Evolutionary conservation across 2,329 filamentous ascomycete species (phyloP).

Genomic region (Colletotrichum sidae): DNA sequence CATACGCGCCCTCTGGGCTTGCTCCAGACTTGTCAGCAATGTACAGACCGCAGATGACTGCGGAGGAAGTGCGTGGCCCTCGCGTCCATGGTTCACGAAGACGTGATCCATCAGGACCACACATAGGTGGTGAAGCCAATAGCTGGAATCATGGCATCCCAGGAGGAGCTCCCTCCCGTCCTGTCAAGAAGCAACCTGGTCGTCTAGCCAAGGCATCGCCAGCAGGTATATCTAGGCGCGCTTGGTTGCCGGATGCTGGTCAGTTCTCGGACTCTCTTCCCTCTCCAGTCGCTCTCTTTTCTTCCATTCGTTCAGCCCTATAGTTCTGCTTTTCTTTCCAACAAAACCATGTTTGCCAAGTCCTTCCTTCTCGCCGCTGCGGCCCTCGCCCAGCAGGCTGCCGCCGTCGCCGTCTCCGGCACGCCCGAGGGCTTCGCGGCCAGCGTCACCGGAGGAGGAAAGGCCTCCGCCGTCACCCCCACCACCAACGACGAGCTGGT

Average conservation of each 20-base stretch:
- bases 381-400: constrained; percentile 34
- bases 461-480: constrained; percentile 64
- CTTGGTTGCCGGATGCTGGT: neutral
- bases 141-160: no score
- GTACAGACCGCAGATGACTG: no score
- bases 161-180: no score
- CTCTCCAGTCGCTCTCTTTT: constrained; percentile 23
- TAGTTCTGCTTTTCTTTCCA: constrained; percentile 1
- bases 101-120: no score
- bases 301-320: constrained; percentile 17
- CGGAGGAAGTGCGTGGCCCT: no score
- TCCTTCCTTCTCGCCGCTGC: constrained; percentile 30
- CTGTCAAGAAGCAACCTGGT: no score
- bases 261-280: constrained; percentile 1
- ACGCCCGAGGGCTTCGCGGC: constrained; percentile 56
- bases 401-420: constrained; percentile 46
- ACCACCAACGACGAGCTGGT: constrained; percentile 66
- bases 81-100: no score
- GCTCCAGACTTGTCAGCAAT: no score
- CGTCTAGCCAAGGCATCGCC: no score
- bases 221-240: constrained; percentile 17
- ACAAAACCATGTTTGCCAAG: constrained; percentile 32
- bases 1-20: constrained; percentile 19
- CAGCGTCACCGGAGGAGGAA: constrained; percentile 71
- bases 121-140: no score